Percentiles rank a stretch among this genome's conserved stretches.
Evolutionary conservation across 2,329 filamentous ascomycete species (phyloP).

Genomic region (Xylaria sp.): DNA sequence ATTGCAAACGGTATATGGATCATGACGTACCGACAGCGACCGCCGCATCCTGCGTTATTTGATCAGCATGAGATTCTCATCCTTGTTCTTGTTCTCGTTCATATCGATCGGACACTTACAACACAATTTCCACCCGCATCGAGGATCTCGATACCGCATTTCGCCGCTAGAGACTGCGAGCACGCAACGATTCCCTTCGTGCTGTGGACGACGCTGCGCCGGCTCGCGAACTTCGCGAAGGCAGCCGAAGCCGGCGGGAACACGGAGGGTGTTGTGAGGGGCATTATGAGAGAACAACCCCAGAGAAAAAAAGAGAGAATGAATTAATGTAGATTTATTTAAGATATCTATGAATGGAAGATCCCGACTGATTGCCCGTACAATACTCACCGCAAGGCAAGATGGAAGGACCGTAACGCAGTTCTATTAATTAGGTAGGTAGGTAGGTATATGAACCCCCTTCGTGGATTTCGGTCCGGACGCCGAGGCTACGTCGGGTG

Average conservation of each 20-base stretch:
- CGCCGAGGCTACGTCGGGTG: neutral
- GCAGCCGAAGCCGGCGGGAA: conserved; percentile 52
- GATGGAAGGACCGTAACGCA: neutral
- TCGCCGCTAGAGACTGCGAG: conserved; percentile 86
- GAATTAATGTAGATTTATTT: neutral
- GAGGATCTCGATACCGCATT: conserved; percentile 85
- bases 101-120: conserved; percentile 66
- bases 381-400: neutral
- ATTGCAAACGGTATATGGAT: neutral
- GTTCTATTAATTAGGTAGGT: neutral
- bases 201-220: conserved; percentile 91
- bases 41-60: conserved; percentile 78
- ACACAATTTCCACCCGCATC: conserved; percentile 90
- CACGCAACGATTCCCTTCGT: conserved; percentile 90
- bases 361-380: neutral
- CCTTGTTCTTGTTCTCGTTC: too few species aligned
- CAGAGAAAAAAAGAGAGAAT: neutral
- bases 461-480: neutral
- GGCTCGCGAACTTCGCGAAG: conserved; percentile 73
- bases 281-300: conserved; percentile 45
- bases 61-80: neutral
- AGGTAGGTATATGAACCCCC: neutral
- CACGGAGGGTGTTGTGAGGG: conserved; percentile 53
- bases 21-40: conserved; percentile 77
- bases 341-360: neutral